phyloP scores from a whole-genome alignment of 306 rosid species.

The Lablab purpureus region DNA sequence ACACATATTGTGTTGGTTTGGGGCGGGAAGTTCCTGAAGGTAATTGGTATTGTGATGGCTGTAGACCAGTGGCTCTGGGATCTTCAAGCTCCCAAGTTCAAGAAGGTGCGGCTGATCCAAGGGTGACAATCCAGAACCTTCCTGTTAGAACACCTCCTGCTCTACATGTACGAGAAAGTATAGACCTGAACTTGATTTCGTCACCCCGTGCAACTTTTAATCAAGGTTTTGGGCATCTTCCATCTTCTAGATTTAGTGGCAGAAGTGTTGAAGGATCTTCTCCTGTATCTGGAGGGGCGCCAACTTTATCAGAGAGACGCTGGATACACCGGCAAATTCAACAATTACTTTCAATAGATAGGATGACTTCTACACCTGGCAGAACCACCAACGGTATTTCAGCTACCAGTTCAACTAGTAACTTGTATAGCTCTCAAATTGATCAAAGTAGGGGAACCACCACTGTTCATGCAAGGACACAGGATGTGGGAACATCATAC shows the following conservation, averaged over 20 bases:
- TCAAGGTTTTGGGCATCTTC: slow-evolving; percentile 69
- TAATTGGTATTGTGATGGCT: slow-evolving; percentile 91
- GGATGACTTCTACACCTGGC: slow-evolving; percentile 56
- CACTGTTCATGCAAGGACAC: slow-evolving; percentile 53
- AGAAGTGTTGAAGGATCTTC: slow-evolving; percentile 68
- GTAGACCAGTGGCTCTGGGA: slow-evolving; percentile 79
- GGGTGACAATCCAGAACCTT: slow-evolving; percentile 55
- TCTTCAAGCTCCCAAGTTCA: slow-evolving; percentile 77
- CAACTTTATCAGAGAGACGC: slow-evolving; percentile 84
- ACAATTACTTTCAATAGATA: slow-evolving; percentile 62
- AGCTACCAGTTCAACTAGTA: slow-evolving; percentile 52
- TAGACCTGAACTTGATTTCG: slow-evolving; percentile 78
- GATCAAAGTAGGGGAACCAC: slow-evolving; percentile 64
- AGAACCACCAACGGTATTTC: slow-evolving; percentile 61
- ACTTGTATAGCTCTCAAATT: slow-evolving; percentile 54
- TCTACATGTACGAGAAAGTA: slow-evolving; percentile 57
- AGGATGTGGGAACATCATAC: slow-evolving; percentile 61
- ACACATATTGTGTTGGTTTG: slow-evolving; percentile 95
- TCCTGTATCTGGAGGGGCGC: slow-evolving; percentile 80
- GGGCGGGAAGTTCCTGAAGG: slow-evolving; percentile 93
- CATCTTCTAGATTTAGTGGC: slow-evolving; percentile 70
- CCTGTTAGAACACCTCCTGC: slow-evolving; percentile 61
- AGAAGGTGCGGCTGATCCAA: slow-evolving; percentile 63
- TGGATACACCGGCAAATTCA: slow-evolving; percentile 83
- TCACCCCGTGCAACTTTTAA: slow-evolving; percentile 60